Evolutionary conservation across 352 stramenopile genomes (phyloP), one percentile per base, ranked within the genome.

Genomic region (Globisporangium acanthophoron): DNA sequence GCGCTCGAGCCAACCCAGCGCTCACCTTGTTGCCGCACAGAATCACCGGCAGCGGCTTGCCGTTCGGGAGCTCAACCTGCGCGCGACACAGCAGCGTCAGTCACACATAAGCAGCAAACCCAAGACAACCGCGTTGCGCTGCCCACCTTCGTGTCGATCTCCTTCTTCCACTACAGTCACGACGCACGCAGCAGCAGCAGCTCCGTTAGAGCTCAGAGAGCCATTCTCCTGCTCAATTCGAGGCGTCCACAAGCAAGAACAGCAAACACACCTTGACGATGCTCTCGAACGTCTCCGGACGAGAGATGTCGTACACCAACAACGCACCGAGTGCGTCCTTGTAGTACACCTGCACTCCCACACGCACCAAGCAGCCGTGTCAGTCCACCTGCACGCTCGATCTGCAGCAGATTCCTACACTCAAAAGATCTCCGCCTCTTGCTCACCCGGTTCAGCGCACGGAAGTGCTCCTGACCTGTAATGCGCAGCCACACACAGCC

Each of bases 261-360:
- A 37, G 31, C 31, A 40, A 40, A 33, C 40, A 18, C 59, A 90
- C 82, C 73, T 93, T 93, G 13, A 92, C 65, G 24, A 96, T 80
- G 52, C 81, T 96, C 57, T 96, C 84, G 63, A 97, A 96, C 13
- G 90, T 97, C 50, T 96, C 88, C 2, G 80, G 86, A n/a, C 87
- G 78, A 6, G 88, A 94, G 50, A 96, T 90, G 56, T 98, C 93
- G 69, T 96, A 98, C 37, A 98, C 93, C 18, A 98, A 71, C 41
- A 97, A 57, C 11, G 91, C 90, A 16, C 88, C 93, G 3, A 96
- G 72, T 3, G 93, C 88, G 59, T 97, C 90, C 56, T 96, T 96
- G 71, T 98, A 98, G 71, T 97, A 98, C 3, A 97, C 84, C 71
- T 88, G 47, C 24, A 12, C 15, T 18, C 2, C 3, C 24, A 46